Evolutionary conservation across 2,329 filamentous ascomycete genomes (phyloP).

Genomic region (Colletotrichum simmondsii): DNA sequence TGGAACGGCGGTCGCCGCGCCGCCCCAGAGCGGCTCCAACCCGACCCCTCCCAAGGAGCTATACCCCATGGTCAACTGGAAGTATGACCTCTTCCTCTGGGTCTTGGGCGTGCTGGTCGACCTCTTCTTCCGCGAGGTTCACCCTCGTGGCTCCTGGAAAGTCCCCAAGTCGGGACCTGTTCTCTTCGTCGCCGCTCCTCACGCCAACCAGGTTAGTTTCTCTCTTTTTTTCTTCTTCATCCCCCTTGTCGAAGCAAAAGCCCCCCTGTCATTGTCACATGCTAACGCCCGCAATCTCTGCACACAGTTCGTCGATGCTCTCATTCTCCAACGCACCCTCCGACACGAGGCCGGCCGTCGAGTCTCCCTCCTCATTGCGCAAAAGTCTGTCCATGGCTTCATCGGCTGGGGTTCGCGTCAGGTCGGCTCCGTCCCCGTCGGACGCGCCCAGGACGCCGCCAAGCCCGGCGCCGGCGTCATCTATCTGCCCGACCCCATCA

Average conservation of each 20-base stretch:
- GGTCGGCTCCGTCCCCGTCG: conserved; percentile 92
- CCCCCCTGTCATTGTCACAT: conserved; percentile 31
- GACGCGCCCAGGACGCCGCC: conserved; percentile 88
- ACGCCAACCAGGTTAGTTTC: conserved; percentile 85
- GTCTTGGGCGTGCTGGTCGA: conserved; percentile 86
- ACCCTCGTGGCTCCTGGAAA: conserved; percentile 94
- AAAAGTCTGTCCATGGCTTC: conserved; percentile 94
- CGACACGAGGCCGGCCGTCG: conserved; percentile 88
- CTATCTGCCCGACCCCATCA: conserved; percentile 88
- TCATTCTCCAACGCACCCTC: conserved; percentile 92
- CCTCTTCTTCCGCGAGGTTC: conserved; percentile 97
- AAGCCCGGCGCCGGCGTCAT: conserved; percentile 83
- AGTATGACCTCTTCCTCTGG: conserved; percentile 83
- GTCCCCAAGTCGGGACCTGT: conserved; percentile 89
- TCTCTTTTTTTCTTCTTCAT: neutral
- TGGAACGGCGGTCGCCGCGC: conserved; percentile 33
- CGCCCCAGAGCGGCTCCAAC: conserved; percentile 40
- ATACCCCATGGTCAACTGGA: conserved; percentile 77
- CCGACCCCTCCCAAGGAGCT: conserved; percentile 60
- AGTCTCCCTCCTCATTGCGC: conserved; percentile 91
- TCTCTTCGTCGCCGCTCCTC: conserved; percentile 95
- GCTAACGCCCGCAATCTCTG: conserved; percentile 20
- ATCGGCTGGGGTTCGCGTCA: conserved; percentile 88
- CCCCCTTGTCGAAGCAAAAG: conserved; percentile 1
- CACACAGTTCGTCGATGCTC: conserved; percentile 87